Evolutionary conservation across 495 filamentous ascomycete species (phyloP), one percentile per base, ranked within the genome.

Genomic region (Choiromyces venosus): DNA sequence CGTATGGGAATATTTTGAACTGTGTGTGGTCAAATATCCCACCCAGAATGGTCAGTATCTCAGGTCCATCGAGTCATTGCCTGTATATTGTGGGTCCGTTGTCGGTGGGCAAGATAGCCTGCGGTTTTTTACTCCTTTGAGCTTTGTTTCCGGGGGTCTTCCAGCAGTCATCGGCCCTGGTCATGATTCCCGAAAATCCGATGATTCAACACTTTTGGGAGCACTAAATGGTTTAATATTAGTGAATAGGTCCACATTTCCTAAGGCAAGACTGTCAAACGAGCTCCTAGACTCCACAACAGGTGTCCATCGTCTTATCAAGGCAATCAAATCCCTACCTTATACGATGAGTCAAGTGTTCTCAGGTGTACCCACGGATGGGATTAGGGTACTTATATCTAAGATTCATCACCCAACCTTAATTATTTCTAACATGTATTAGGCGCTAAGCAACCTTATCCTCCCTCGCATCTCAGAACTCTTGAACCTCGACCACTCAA

Each of bases 51-150:
- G 16, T 6, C 0, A 2, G 4, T 61, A 61, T 61, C 74, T 77
- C 33, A 25, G 5, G 9, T 37, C 67, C 16, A 18, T 77, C 35
- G 7, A 68, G 7, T 9, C 61, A 33, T 42, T 77, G 25, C 69
- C 66, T 4, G 74, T 77, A 38, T 77, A 77, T 56, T 77, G 67
- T 37, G 75, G 75, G 44, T 61, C 66, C 12, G 42, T 36, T 35
- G 37, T 77, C 19, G 75, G 74, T 38, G 44, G 40, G 14, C 16
- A 44, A 16, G 16, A 67, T 64, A 18, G 69, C 29, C 52, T 42
- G 21, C n/a, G 4, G 3, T 61, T 61, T 29, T 29, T 61, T 29
- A 61, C 10, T 18, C 52, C 52, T 2, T 33, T 61, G 25, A 18
- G 12, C 25, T 61, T 61, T 33, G 10, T 12, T 33, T 61, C 52